These are phyloP conservation scores for Flaveria trinervia DNA, from an alignment of 129 eudicot species.

Conservation along the genomic window DNA sequence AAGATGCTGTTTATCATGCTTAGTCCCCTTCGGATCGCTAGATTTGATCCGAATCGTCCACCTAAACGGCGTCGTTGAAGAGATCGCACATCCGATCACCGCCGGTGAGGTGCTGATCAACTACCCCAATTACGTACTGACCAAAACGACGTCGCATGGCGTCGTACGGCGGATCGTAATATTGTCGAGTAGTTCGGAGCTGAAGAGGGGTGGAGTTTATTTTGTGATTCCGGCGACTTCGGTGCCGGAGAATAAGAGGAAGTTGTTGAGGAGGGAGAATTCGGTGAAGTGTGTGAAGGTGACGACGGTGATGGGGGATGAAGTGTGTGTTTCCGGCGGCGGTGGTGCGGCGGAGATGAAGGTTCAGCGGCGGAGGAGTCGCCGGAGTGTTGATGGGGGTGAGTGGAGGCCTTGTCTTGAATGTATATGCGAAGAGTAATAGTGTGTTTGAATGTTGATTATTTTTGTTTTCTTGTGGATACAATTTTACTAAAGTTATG, in stretches of 20 bases:
- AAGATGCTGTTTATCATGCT: conserved; percentile 88
- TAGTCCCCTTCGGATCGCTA: conserved; percentile 92
- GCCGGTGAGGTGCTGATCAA: conserved; percentile 72
- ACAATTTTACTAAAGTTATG: not conserved
- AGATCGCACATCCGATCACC: conserved; percentile 63
- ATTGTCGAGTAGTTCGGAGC: conserved; percentile 64
- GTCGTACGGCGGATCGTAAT: conserved; percentile 56
- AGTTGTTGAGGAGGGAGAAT: conserved; percentile 19
- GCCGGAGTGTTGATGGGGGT: conserved; percentile 51
- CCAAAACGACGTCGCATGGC: conserved; percentile 68
- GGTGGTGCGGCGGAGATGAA: conserved; percentile 37
- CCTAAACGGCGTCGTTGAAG: conserved; percentile 74
- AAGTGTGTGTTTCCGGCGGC: conserved; percentile 13
- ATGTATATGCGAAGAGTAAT: conserved; percentile 65
- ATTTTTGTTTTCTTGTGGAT: conserved; percentile 8
- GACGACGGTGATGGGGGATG: conserved; percentile 17
- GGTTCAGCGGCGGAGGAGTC: conserved; percentile 36
- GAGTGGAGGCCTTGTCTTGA: conserved; percentile 72
- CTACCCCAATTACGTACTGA: conserved; percentile 74
- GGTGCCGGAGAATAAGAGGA: conserved; percentile 61
- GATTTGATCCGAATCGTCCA: conserved; percentile 89
- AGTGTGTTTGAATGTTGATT: conserved; percentile 14
- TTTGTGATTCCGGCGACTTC: conserved; percentile 77
- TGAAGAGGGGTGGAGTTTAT: conserved; percentile 76
- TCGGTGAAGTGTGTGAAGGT: conserved; percentile 21